Conservation (phyloP, 768 basidiomycete species). For the Naganishia antarctica region DNA sequence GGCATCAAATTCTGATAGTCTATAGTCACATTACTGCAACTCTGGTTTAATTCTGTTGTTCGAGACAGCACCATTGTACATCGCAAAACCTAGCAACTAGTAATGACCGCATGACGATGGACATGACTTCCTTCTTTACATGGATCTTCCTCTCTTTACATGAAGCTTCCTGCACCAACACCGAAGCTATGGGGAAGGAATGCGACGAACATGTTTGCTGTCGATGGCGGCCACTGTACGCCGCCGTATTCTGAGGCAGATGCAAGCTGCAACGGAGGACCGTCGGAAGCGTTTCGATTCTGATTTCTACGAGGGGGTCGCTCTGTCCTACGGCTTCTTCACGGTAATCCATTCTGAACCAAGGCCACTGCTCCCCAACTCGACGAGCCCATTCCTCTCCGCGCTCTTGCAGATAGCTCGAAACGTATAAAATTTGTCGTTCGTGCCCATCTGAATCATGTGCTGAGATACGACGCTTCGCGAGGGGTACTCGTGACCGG, state of each 20-base stretch:
- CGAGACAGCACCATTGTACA: neutral
- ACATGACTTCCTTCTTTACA: neutral
- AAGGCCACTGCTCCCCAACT: neutral
- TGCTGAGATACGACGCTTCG: constrained; percentile 12
- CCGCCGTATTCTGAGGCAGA: no score
- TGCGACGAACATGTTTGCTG: no score
- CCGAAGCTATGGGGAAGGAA: no score
- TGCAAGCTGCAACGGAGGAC: no score
- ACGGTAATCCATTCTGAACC: constrained; percentile 11
- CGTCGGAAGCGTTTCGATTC: no score
- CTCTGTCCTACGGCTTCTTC: neutral
- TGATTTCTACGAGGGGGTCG: neutral
- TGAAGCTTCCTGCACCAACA: no score
- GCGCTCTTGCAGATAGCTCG: constrained; percentile 11
- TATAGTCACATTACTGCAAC: neutral
- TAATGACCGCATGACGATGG: neutral
- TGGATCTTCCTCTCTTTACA: no score
- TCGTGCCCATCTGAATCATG: constrained; percentile 5
- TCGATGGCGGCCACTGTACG: no score
- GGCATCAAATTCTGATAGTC: neutral
- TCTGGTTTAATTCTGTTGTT: neutral
- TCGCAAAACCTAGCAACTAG: neutral
- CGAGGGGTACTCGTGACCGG: neutral
- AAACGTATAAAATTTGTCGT: constrained; percentile 11
- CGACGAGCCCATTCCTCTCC: constrained; percentile 7